Base-by-base conservation (phyloP, 2,329 filamentous ascomycete genomes). In the Arthrobotrys sinensis region DNA sequence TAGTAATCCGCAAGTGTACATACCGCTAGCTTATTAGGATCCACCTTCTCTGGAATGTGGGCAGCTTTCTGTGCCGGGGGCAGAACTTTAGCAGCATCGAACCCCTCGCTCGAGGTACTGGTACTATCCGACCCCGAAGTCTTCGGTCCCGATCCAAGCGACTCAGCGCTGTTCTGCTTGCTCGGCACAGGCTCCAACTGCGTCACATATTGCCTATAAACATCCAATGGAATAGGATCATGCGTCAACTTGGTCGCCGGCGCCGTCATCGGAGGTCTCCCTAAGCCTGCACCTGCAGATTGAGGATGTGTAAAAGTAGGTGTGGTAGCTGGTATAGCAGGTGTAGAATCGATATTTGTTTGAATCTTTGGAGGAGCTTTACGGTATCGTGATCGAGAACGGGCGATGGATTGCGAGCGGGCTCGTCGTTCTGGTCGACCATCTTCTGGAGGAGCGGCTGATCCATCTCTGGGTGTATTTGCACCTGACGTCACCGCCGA, bases 321-420 rank as follows among this genome's bases (percentile, higher is more conserved):
- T 36, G 72, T 68, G n/a, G 57, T 69, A 50, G 60, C 45, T 12
- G 72, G 72, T 21, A 68, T n/a, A 16, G 55, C 34, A 36, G 72
- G 53, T n/a, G 32, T 38, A 5, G 36, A 46, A 14, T 65, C 72
- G 6, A 40, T 57, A n/a, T 69, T 69, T 3, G 72, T 76, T 34
- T 76, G 72, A 21, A 76, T 76, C 46, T 76, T 76, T 8, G 65
- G 72, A 50, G 72, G 64, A 14, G 64, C 72, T 48, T 76, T 76
- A 16, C 72, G 64, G 36, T 76, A 76, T 60, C 72, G 60, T 19
- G 72, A 76, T 45, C 72, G 63, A 32, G 72, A 76, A 28, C 72
- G 43, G 10, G 72, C 72, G 36, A 76, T 76, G 7, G 72, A 76
- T 65, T 76, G 72, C 28, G 72, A 76, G 8, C 72, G 64, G 5